Percentiles rank a stretch among this genome's conserved stretches.
These are phyloP conservation scores for Murraya koenigii DNA, from an alignment of 345 rosid genomes.

Conservation along the genomic window DNA sequence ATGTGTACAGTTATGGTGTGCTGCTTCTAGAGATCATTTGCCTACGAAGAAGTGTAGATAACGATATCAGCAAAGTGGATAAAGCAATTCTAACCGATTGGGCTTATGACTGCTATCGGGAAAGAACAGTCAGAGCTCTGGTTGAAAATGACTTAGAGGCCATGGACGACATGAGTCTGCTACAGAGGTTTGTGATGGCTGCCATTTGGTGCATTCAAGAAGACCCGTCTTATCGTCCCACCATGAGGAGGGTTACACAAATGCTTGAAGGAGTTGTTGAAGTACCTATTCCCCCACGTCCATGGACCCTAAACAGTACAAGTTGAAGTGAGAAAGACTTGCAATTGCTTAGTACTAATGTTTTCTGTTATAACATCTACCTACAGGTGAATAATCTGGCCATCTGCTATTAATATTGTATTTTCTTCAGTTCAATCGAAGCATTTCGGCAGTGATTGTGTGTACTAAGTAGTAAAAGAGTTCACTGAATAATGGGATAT, in stretches of 20 bases:
- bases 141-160: slow-evolving; percentile 23
- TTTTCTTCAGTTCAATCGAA: not conserved
- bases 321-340: not conserved
- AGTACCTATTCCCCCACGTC: slow-evolving; percentile 30
- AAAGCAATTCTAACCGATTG: slow-evolving; percentile 37
- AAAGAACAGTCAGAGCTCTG: slow-evolving; percentile 26
- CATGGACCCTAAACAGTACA: not conserved
- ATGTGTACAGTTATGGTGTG: slow-evolving; percentile 33
- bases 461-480: not conserved
- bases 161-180: slow-evolving; percentile 6
- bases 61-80: slow-evolving; percentile 22
- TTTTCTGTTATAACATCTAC: not conserved
- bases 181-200: slow-evolving; percentile 29
- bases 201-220: slow-evolving; percentile 54
- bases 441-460: not conserved
- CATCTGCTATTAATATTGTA: too few species aligned
- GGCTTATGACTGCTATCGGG: slow-evolving; percentile 45
- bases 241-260: slow-evolving; percentile 43
- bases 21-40: slow-evolving; percentile 32
- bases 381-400: not conserved
- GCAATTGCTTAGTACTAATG: not conserved
- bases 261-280: slow-evolving; percentile 48
- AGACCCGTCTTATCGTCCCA: slow-evolving; percentile 37
- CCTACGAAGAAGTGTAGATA: slow-evolving; percentile 8
- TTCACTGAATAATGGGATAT: not conserved